These are phyloP conservation scores for Globisporangium nagaii DNA, from an alignment of 352 stramenopile genomes.

Conservation along the genomic window DNA sequence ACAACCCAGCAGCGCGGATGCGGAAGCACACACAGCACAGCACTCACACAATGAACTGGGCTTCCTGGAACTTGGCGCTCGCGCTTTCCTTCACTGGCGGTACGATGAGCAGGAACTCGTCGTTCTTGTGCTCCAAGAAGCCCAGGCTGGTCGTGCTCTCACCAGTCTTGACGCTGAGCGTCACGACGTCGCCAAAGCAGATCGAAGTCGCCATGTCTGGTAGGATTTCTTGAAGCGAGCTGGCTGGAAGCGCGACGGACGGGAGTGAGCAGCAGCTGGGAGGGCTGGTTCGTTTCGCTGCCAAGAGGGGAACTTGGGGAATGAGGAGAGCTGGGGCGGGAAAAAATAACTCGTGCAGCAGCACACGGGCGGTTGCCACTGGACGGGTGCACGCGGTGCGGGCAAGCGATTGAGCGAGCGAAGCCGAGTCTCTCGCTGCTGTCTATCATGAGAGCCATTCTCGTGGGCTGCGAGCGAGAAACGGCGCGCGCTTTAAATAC, in stretches of 20 bases:
- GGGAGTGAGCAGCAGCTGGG: neutral
- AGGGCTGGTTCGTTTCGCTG: slow-evolving; percentile 5
- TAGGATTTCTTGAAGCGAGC: no score
- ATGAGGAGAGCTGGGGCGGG: neutral
- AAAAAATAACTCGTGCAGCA: slow-evolving; percentile 5
- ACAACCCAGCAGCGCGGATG: neutral
- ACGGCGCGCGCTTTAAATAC: neutral
- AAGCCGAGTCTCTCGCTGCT: no score
- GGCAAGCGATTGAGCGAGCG: neutral
- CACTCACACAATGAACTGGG: slow-evolving; percentile 69
- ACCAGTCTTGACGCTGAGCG: slow-evolving; percentile 32
- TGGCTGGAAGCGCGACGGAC: neutral
- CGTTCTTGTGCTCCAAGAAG: slow-evolving; percentile 47
- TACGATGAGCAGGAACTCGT: slow-evolving; percentile 50
- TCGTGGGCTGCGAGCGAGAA: neutral
- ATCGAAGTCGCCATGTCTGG: slow-evolving; percentile 25
- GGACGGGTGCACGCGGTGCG: neutral
- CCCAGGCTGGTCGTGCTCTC: slow-evolving; percentile 17
- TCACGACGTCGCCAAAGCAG: slow-evolving; percentile 52
- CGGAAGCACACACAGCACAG: no score
- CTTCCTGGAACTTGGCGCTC: slow-evolving; percentile 36
- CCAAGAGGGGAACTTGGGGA: slow-evolving; percentile 5
- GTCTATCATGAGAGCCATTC: neutral
- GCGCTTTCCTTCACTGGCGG: slow-evolving; percentile 38
- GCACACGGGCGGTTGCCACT: slow-evolving; percentile 3